Conservation (phyloP, 805 yeast genomes). For the Candida peoriensis region DNA sequence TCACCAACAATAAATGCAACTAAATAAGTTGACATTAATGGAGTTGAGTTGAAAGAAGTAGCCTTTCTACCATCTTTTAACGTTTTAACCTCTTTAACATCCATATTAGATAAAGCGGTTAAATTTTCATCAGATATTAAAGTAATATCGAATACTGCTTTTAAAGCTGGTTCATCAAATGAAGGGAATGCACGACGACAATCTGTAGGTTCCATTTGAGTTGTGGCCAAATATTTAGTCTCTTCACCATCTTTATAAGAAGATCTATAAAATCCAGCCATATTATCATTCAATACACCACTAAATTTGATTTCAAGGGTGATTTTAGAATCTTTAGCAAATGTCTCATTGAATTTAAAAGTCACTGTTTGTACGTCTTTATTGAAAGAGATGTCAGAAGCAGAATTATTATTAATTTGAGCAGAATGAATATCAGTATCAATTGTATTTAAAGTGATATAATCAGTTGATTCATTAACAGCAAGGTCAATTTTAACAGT, state of each 20-base stretch:
- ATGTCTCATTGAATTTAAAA: constrained; percentile 47
- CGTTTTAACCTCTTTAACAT: constrained; percentile 45
- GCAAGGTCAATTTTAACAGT: constrained; percentile 47
- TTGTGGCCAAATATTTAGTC: constrained; percentile 70
- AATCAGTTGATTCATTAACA: constrained; percentile 42
- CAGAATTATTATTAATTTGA: constrained; percentile 30
- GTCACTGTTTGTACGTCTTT: constrained; percentile 59
- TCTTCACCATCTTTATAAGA: constrained; percentile 57
- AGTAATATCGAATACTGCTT: constrained; percentile 65
- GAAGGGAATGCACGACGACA: constrained; percentile 86
- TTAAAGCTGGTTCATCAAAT: constrained; percentile 78
- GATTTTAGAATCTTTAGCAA: constrained; percentile 34
- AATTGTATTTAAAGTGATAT: constrained; percentile 51
- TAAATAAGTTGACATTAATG: constrained; percentile 78
- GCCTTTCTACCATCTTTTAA: constrained; percentile 42
- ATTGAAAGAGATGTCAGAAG: constrained; percentile 34
- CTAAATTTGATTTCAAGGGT: constrained; percentile 46
- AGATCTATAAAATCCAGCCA: constrained; percentile 81
- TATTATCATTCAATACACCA: constrained; percentile 67
- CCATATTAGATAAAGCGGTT: constrained; percentile 69
- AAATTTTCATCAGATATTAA: constrained; percentile 51
- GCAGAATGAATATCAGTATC: constrained; percentile 61
- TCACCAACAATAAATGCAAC: constrained; percentile 83
- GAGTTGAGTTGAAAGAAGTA: constrained; percentile 68
- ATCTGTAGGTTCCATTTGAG: constrained; percentile 85